A percentile compares a stretch with the other conserved stretches of the same genome.
phyloP scores from a whole-genome alignment of 306 rosid species.

The Malus sylvestris region DNA sequence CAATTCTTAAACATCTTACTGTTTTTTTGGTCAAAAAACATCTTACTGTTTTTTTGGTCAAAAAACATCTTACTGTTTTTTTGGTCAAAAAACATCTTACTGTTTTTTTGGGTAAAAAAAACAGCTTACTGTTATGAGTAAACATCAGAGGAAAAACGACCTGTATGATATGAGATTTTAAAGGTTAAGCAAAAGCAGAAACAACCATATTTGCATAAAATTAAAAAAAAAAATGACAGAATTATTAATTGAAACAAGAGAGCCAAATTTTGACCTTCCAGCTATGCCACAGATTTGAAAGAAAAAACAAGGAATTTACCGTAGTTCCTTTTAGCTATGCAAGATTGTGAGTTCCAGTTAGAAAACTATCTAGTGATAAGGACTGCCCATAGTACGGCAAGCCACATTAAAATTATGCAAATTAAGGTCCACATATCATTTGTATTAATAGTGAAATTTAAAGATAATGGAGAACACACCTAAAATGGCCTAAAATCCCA shows the following conservation, averaged over 20 bases:
- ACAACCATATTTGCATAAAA: neutral
- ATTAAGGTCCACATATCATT: neutral
- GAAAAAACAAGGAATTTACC: neutral
- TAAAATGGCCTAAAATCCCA: constrained; percentile 93
- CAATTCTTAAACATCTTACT: neutral
- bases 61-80: neutral
- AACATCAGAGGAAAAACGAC: neutral
- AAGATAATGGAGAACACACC: constrained; percentile 33
- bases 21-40: neutral
- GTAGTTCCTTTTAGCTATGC: neutral
- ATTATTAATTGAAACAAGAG: neutral
- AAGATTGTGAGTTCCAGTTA: neutral
- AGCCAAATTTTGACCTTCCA: neutral
- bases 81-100: too few species aligned
- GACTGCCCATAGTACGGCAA: neutral
- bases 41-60: too few species aligned
- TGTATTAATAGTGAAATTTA: neutral
- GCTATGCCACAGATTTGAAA: neutral
- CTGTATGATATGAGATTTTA: neutral
- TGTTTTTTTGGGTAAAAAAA: too few species aligned
- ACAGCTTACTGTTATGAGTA: neutral
- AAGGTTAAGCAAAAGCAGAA: neutral
- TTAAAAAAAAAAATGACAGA: neutral
- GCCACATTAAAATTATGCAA: neutral
- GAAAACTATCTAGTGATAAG: neutral